A percentile compares a stretch with the other conserved stretches of the same genome.
Evolutionary conservation across 1,284 basidiomycete species (phyloP).

Genomic region (Pascua guehoae): DNA sequence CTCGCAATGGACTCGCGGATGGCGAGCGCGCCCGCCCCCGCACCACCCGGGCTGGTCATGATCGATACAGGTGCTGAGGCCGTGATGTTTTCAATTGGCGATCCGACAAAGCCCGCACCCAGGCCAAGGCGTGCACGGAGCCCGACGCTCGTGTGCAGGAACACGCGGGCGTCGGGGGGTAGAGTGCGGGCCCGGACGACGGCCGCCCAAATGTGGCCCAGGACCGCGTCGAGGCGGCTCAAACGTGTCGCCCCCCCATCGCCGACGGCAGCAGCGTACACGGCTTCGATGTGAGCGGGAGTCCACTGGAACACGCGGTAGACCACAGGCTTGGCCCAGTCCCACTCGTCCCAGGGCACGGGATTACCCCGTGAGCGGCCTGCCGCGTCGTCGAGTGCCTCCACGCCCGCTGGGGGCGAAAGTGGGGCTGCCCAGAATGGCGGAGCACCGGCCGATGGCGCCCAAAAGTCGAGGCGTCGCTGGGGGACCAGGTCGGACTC

Average conservation of each 20-base stretch:
- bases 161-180: constrained; percentile 22
- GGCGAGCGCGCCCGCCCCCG: constrained; percentile 25
- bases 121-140: constrained; percentile 44
- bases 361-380: constrained; percentile 30
- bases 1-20: constrained; percentile 42
- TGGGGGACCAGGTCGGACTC: constrained; percentile 44
- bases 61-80: constrained; percentile 13
- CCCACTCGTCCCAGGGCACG: constrained; percentile 52
- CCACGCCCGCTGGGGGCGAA: constrained; percentile 25
- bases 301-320: constrained; percentile 49
- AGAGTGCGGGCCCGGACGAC: constrained; percentile 48
- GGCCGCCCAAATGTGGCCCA: constrained; percentile 51
- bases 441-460: constrained; percentile 14
- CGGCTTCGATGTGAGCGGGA: constrained; percentile 37
- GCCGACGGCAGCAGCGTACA: neutral
- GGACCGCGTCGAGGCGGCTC: constrained; percentile 52
- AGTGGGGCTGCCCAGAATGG: constrained; percentile 12
- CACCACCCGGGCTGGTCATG: neutral
- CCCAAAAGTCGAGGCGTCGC: constrained; percentile 45
- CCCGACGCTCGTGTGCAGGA: constrained; percentile 42
- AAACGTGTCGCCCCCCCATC: constrained; percentile 40
- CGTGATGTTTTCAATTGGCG: constrained; percentile 48
- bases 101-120: constrained; percentile 45
- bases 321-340: constrained; percentile 40
- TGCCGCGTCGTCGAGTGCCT: constrained; percentile 11